phyloP scores from a whole-genome alignment of 2,329 filamentous ascomycete genomes.

The Colletotrichum zoysiae region DNA sequence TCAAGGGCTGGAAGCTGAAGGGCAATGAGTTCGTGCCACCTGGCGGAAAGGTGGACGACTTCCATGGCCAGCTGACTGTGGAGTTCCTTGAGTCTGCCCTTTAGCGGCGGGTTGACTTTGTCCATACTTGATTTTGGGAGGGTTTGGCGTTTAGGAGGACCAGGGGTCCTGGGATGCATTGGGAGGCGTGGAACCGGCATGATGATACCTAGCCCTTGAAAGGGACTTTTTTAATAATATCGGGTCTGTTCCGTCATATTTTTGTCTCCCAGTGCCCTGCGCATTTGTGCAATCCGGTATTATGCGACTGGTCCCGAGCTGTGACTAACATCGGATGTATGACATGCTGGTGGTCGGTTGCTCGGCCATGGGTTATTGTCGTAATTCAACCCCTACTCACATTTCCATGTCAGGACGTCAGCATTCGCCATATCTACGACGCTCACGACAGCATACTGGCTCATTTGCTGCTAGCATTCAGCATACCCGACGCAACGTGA shows the following conservation, averaged over 20 bases:
- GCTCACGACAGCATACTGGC: background rate
- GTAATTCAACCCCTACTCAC: background rate
- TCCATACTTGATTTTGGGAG: conserved; percentile 1
- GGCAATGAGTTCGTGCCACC: conserved; percentile 62
- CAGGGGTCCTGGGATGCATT: conserved; percentile 15
- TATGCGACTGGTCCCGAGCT: background rate
- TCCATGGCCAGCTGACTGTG: conserved; percentile 51
- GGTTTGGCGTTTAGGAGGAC: conserved; percentile 27
- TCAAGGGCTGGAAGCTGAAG: conserved; percentile 74
- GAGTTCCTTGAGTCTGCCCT: conserved; percentile 52
- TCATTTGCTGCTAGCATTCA: too few relatives aligned
- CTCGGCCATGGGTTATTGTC: background rate
- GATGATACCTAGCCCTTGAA: conserved; percentile 13
- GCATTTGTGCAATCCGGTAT: background rate
- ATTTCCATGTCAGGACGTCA: background rate
- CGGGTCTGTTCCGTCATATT: background rate
- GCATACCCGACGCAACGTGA: background rate
- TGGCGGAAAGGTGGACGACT: conserved; percentile 40
- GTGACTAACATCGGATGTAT: background rate
- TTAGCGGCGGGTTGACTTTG: conserved; percentile 14
- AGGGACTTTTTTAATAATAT: conserved; percentile 3
- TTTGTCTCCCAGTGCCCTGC: background rate
- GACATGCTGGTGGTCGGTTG: background rate
- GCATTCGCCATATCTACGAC: background rate
- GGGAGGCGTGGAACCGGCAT: conserved; percentile 1